A percentile compares a stretch with the other conserved stretches of the same genome.
Conservation (phyloP, 73 alveolate species). For the Diophrys appendiculata region DNA sequence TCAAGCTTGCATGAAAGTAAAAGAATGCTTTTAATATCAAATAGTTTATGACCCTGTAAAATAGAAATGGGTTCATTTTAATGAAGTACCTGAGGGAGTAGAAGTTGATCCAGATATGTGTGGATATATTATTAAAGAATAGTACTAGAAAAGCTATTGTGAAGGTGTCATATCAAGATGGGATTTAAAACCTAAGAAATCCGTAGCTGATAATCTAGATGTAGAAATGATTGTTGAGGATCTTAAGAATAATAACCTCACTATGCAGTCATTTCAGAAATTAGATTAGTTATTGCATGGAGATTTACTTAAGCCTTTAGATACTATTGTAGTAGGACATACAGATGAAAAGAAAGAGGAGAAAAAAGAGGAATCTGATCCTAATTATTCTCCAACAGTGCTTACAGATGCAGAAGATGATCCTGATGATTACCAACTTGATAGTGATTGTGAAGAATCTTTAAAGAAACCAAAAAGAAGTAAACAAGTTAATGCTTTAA, state of each 20-base stretch:
- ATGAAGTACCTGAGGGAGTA: slow-evolving; percentile 4
- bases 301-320: too few species aligned
- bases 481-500: too few species aligned
- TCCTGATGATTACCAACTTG: too few species aligned
- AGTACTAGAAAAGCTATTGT: not conserved
- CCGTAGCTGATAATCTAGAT: not conserved
- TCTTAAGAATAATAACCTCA: not conserved
- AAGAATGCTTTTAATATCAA: slow-evolving; percentile 27
- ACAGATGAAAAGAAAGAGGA: too few species aligned
- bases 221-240: not conserved
- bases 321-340: too few species aligned
- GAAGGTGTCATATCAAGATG: not conserved
- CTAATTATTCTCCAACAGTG: too few species aligned
- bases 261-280: not conserved
- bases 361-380: too few species aligned
- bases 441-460: too few species aligned
- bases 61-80: not conserved
- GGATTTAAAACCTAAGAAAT: not conserved
- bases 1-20: slow-evolving; percentile 40
- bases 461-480: too few species aligned
- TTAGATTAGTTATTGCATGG: not conserved
- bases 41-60: slow-evolving; percentile 47
- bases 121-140: slow-evolving; percentile 9
- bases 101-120: slow-evolving; percentile 5
- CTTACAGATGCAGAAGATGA: too few species aligned